Base-by-base conservation (phyloP, 73 alveolate genomes). In the Paramecium tetraurelia region DNA sequence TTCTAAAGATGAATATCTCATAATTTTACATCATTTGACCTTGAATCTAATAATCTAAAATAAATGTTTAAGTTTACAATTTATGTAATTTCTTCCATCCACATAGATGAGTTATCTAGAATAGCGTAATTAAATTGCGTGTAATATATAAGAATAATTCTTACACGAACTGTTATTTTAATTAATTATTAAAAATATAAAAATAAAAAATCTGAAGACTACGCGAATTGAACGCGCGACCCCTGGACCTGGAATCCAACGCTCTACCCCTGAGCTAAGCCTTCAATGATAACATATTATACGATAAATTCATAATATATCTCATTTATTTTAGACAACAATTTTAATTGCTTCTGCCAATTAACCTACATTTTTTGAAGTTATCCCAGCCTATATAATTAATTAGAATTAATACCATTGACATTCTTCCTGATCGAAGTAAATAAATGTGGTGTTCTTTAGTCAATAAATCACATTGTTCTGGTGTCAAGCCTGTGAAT, bases 401-500 rank as follows among this genome's bases (percentile, higher is more conserved):
- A 16, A 18, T 48, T 93, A 41, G 50, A 93, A 93, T 93, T 77
- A 76, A 86, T 68, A 86, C 95, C 92, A 98, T 93, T 24, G 99
- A 94, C 88, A 97, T 96, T 92, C 99, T 96, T 80, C 99, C 99
- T 58, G 83, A 93, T 59, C 94, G 90, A 14, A 97, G 84, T 93
- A 92, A 43, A 92, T 97, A 98, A 92, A 98, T 69, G 96, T 98
- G 99, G 50, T 93, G 96, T 93, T 98, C 95, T 80, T 93, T 63
- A 84, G 85, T 97, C 95, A 98, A 80, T 24, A 80, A 84, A 43
- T 97, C 99, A 89, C 96, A 87, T 94, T 97, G 97, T 86, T 97
- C 97, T 44, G 97, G 97, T 44, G 98, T 95, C 43, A 98, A 96
- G 12, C 99, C 99, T 57, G 99, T 97, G 96, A 58, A 98, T 83